Percentiles rank a stretch among this genome's conserved stretches.
phyloP scores from a whole-genome alignment of 2,329 filamentous ascomycete genomes.

The Aurifilum marmelostoma region DNA sequence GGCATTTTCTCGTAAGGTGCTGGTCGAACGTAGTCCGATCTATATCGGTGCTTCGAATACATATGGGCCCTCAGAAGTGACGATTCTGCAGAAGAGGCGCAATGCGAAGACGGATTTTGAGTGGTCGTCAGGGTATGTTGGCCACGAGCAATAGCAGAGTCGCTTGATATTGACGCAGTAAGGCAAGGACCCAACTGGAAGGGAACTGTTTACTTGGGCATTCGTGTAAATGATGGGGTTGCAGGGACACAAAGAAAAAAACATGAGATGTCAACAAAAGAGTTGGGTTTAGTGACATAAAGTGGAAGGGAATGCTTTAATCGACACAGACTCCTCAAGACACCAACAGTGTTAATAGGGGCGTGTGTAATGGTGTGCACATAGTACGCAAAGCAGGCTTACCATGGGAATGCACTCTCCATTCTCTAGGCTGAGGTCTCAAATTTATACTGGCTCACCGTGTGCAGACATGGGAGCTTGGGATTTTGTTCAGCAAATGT shows the following conservation, averaged over 20 bases:
- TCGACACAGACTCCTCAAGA: neutral
- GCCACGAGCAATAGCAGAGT: neutral
- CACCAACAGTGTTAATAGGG: neutral
- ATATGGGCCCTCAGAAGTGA: neutral
- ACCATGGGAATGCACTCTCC: neutral
- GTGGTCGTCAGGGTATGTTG: neutral
- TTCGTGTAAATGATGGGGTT: neutral
- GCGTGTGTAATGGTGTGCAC: neutral
- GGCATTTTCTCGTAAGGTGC: constrained; percentile 13
- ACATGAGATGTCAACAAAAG: neutral
- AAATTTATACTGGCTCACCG: neutral
- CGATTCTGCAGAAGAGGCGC: neutral
- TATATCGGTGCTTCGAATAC: constrained; percentile 6
- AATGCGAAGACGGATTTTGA: neutral
- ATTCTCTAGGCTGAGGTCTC: neutral
- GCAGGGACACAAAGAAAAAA: neutral
- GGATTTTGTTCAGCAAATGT: neutral
- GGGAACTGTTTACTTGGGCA: neutral
- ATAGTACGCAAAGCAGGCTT: neutral
- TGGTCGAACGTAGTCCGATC: constrained; percentile 6
- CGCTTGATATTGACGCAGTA: neutral
- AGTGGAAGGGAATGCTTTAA: neutral
- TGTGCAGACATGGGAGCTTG: neutral
- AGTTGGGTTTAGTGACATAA: neutral
- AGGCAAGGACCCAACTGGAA: neutral